Base-by-base conservation (phyloP, 73 alveolate species). In the Durusdinium trenchii region DNA sequence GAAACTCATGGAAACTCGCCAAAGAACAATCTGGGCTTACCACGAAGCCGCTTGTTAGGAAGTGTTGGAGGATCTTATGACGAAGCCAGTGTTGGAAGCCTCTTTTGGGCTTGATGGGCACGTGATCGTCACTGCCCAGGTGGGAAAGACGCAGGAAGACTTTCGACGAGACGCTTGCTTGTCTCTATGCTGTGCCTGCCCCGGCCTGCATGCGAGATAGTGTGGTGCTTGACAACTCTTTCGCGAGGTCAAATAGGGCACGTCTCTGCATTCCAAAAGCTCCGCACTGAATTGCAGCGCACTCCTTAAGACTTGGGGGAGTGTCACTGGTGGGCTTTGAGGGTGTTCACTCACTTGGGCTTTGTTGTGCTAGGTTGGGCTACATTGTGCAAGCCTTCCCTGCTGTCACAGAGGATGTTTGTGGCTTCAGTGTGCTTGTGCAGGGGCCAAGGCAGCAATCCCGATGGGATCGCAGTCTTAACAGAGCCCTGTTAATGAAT, bases 301-400 rank as follows among this genome's bases (percentile, higher is more conserved):
- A 36, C 60, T 3, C 60, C 64, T 32, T 32, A n/a, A 26, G 69
- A 47, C 35, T 26, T 43, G 50, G 69, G 69, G 69, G 69, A 23
- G 69, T 23, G n/a, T 0, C 0, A 60, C 73, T 1, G n/a, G 30
- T 1, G 73, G 4, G 18, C n/a, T 2, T 23, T 60, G 43, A 26
- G 81, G 81, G 36, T 67, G 9, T 64, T 64, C 28, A 28, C 36
- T 0, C 43, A 32, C 81, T 20, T 18, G n/a, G 9, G 45, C 28
- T 32, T 67, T 6, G 43, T 18, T 2, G 81, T 67, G 81, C 3
- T 0, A 60, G 83, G 75, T 73, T 67, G 51, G 89, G 99, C 93
- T 93, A 93, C 93, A 93, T 93, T 61, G 99, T 93, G 35, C 99
- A 93, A 76, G 99, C 99, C 6, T 50, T 76, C 12, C 99, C 99